phyloP scores from a whole-genome alignment of 1,284 basidiomycete species.

The Rhodofomes roseus region DNA sequence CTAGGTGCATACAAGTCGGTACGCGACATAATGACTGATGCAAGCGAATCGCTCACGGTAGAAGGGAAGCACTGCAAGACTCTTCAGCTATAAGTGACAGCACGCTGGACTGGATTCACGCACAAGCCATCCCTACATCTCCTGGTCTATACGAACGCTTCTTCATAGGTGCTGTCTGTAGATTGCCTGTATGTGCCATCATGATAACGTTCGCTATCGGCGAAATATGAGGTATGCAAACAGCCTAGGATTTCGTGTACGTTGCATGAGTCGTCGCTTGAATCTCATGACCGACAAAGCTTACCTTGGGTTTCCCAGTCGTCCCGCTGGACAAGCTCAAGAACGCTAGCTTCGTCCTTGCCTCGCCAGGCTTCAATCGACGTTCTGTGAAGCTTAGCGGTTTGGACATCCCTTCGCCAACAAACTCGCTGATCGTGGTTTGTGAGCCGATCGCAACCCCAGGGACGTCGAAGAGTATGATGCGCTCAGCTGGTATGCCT shows the following conservation, averaged over 20 bases:
- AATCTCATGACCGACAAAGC: not conserved
- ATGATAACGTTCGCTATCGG: constrained; percentile 69
- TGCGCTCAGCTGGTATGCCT: constrained; percentile 46
- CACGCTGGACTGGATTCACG: constrained; percentile 18
- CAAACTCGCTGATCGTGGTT: constrained; percentile 46
- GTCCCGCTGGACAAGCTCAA: constrained; percentile 78
- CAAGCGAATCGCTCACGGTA: constrained; percentile 24
- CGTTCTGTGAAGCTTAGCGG: constrained; percentile 41
- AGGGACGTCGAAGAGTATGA: constrained; percentile 47
- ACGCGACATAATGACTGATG: not conserved
- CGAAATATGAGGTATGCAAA: constrained; percentile 65
- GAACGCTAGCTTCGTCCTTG: constrained; percentile 64
- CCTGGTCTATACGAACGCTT: constrained; percentile 45
- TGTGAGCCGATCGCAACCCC: constrained; percentile 6
- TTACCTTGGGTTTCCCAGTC: constrained; percentile 74
- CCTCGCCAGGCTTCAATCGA: constrained; percentile 56
- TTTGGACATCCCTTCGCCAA: constrained; percentile 44
- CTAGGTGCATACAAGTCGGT: constrained; percentile 28
- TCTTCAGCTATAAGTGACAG: not conserved
- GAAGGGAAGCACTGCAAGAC: constrained; percentile 29
- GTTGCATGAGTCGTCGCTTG: not conserved
- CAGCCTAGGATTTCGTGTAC: constrained; percentile 43
- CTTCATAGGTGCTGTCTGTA: constrained; percentile 24
- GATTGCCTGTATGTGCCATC: constrained; percentile 43
- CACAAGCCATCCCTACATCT: constrained; percentile 49